These are phyloP conservation scores for Acanthamoeba divionensis DNA, from an alignment of 208 protist genomes.

Conservation along the genomic window DNA sequence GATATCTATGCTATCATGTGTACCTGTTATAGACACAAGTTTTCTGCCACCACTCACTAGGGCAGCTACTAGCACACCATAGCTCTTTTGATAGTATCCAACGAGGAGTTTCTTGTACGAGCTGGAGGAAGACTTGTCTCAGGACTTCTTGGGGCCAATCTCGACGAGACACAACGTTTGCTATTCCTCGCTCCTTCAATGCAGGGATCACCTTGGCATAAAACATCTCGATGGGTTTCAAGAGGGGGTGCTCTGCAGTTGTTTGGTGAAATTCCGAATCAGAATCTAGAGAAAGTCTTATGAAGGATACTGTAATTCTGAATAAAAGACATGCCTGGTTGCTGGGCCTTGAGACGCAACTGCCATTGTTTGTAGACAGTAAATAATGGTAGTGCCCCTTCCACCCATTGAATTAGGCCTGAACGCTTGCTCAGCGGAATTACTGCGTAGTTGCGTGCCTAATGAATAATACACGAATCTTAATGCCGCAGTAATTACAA, in stretches of 20 bases:
- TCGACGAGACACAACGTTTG: slow-evolving; percentile 6
- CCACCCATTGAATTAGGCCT: slow-evolving; percentile 78
- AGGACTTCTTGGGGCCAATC: slow-evolving; percentile 68
- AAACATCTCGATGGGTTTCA: slow-evolving; percentile 63
- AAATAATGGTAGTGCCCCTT: slow-evolving; percentile 67
- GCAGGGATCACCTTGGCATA: slow-evolving; percentile 56
- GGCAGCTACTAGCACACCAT: slow-evolving; percentile 7
- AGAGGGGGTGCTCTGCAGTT: background rate
- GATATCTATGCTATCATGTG: background rate
- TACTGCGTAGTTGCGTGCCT: slow-evolving; percentile 71
- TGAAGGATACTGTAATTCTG: background rate
- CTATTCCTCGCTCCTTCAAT: slow-evolving; percentile 50
- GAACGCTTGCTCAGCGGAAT: slow-evolving; percentile 65
- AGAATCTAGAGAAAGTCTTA: background rate
- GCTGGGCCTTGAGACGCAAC: background rate
- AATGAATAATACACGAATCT: background rate
- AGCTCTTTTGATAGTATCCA: background rate
- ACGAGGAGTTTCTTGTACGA: slow-evolving; percentile 60
- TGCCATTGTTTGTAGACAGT: slow-evolving; percentile 65
- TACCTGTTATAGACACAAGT: slow-evolving; percentile 22
- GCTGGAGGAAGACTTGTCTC: slow-evolving; percentile 16
- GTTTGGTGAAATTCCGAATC: background rate
- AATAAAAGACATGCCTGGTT: background rate
- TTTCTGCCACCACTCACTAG: slow-evolving; percentile 35
- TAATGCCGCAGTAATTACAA: background rate